Base-by-base conservation (phyloP, 257 asterid species). In the Solanum chilense region DNA sequence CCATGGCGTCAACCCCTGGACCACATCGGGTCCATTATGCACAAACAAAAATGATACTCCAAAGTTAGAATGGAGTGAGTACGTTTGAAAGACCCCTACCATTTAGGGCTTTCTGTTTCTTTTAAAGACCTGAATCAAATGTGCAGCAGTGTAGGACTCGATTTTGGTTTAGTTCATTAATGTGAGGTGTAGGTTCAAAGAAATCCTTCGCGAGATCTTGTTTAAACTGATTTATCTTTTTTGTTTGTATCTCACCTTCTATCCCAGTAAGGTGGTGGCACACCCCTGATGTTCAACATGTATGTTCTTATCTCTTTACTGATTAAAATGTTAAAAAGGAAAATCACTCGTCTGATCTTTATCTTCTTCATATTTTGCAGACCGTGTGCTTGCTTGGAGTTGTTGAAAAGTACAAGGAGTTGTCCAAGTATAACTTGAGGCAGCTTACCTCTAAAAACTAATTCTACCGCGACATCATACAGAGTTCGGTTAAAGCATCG, bases 361-460 rank as follows among this genome's bases (percentile, higher is more conserved):
- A 20, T 73, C 11, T 49, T 49, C 66, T 21, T 16, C 60, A 45
- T 73, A 39, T 90, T 86, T 82, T 90, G 86, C 97, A 97, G 99
- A 97, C 99, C 20, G 93, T 97, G 9, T 97, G 99, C 92, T 90
- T 97, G 94, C 94, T 97, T 39, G 99, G 99, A 85, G 93, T 95
- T 70, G 98, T 95, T 85, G 99, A 95, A 91, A 97, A 92, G 92
- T 95, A 95, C 95, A 97, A 97, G 93, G 98, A 97, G 88, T 88
- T 96, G 86, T 91, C 98, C 87, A 97, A 97, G 93, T 97, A 93
- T 91, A 97, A 97, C 86, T 27, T 97, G 89, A 93, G 99, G 93
- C 98, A 94, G 95, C 98, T 97, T 88, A 92, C 96, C 75, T 90
- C 96, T 27, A 49, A 81, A 18, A 81, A 81, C 25, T 81, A 81